phyloP scores from a whole-genome alignment of 257 asterid genomes.

The Striga asiatica region DNA sequence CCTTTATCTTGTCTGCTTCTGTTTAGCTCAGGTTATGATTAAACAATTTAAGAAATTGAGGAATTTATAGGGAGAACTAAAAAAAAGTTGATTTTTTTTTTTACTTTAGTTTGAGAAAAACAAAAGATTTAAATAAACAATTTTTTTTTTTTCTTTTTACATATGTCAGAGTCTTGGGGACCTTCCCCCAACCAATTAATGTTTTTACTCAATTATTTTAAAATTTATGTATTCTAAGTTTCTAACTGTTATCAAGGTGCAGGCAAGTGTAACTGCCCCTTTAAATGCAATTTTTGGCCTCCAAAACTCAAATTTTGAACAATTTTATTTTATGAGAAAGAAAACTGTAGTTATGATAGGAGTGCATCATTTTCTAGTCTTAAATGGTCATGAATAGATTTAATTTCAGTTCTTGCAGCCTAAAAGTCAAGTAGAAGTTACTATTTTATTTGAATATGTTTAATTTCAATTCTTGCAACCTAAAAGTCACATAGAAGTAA shows the following conservation, averaged over 20 bases:
- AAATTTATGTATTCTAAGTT: conserved; percentile 16
- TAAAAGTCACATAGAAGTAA: too few species aligned
- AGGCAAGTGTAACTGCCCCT: conserved; percentile 14
- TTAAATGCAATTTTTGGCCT: conserved; percentile 6
- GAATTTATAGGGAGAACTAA: not conserved
- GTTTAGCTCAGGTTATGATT: not conserved
- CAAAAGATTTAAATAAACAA: not conserved
- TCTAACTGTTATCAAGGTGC: conserved; percentile 21
- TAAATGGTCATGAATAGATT: too few species aligned
- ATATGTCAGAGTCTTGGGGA: conserved; percentile 26
- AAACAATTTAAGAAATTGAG: not conserved
- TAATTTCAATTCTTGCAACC: not conserved
- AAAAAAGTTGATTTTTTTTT: not conserved
- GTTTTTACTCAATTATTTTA: conserved; percentile 15
- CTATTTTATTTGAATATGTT: too few species aligned
- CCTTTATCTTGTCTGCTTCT: conserved; percentile 13
- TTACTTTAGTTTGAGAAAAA: conserved; percentile 4
- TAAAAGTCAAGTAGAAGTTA: too few species aligned
- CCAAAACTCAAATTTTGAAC: not conserved
- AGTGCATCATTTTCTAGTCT: too few species aligned
- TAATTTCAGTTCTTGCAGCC: not conserved
- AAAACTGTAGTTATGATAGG: too few species aligned
- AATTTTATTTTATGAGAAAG: too few species aligned
- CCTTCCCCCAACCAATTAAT: conserved; percentile 18
- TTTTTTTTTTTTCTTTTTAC: not conserved